Percentiles rank a stretch among this genome's conserved stretches.
These are phyloP conservation scores for Anthoceros angustus DNA, from an alignment of 225 moss, liverwort and hornwort genomes.

Conservation along the genomic window DNA sequence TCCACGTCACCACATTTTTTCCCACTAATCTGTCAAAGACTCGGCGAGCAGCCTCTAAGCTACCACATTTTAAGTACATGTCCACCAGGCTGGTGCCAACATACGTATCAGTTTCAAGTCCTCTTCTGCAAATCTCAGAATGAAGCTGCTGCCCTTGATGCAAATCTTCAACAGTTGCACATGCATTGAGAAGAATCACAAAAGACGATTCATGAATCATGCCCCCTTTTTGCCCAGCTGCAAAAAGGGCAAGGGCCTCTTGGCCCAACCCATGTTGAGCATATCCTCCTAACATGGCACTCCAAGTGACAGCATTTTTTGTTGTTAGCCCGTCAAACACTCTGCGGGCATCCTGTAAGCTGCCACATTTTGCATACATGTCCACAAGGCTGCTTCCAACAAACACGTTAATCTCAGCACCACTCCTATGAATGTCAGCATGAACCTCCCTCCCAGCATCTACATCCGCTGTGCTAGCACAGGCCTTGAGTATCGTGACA, in stretches of 20 bases:
- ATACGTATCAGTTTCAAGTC: too few species aligned
- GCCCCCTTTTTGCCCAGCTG: too few species aligned
- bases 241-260: neutral
- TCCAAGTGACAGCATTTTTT: neutral
- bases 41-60: too few species aligned
- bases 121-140: too few species aligned
- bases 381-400: neutral
- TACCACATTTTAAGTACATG: too few species aligned
- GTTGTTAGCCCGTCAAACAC: neutral
- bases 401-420: neutral
- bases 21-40: too few species aligned
- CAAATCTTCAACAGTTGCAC: too few species aligned
- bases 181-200: too few species aligned
- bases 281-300: neutral
- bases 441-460: neutral
- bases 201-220: too few species aligned
- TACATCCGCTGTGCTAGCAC: neutral
- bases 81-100: too few species aligned
- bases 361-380: conserved; percentile 2
- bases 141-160: too few species aligned
- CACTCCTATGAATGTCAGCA: neutral
- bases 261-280: neutral
- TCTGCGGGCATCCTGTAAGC: neutral
- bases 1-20: too few species aligned
- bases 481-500: neutral